Evolutionary conservation across 495 filamentous ascomycete genomes (phyloP), one percentile per base, ranked within the genome.

Genomic region (Amniculicola lignicola): DNA sequence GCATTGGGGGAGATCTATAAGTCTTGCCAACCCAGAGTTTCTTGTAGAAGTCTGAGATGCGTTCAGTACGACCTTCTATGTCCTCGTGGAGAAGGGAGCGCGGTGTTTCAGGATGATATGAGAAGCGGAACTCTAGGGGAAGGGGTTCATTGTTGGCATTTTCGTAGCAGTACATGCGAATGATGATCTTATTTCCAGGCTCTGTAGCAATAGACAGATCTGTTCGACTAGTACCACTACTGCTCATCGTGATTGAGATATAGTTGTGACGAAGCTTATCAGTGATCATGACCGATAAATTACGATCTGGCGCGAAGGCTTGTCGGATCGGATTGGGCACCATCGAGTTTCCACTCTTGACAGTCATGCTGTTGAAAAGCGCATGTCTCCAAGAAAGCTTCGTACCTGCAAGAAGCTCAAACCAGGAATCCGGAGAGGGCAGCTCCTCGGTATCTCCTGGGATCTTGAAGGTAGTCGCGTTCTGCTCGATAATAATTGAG

Each of bases 41-140:
- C 35, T 52, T 42, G 22, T 52, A 52, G 49, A 52, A 52, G 49
- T 42, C 38, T 22, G 35, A 42, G 38, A 52, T 52, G n/a, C 49
- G 49, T 14, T 52, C 49, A 11, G 35, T 42, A 18, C 49, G 49
- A 5, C 49, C 49, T n/a, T 52, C 33, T n/a, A 22, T 22, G 33
- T 52, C 49, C 21, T 52, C 49, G 21, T 42, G 49, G 14, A 52
- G 24, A 11, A 52, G 18, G 3, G 49, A 52, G 24, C 42, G 49
- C 1, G 49, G 49, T 27, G 38, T 39, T 16, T 52, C 49, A 5
- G 49, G 49, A 28, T 52, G 49, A 18, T 48, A 51, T 21, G 35
- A 29, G 25, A 52, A 52, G 14, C 38, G 38, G 49, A 52, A 52
- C n/a, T 39, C 49, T 3, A 52, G 37, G n/a, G 49, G 49, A 6